These are phyloP conservation scores for Metschnikowia cubensis DNA, from an alignment of 805 yeast species.

Conservation along the genomic window DNA sequence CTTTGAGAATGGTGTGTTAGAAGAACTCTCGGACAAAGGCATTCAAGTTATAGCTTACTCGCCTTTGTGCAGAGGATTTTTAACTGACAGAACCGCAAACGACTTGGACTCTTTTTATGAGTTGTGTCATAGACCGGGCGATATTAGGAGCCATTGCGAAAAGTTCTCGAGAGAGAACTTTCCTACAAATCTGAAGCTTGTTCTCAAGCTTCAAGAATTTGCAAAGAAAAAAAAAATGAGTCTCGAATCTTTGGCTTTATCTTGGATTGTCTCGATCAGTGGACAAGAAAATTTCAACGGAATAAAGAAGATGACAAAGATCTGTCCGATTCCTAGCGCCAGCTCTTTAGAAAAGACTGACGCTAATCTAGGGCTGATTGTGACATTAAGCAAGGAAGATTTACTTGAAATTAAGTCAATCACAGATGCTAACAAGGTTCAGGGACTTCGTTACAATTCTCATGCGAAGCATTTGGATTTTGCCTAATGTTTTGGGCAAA, in stretches of 20 bases:
- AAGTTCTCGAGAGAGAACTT: conserved; percentile 59
- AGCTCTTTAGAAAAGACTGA: conserved; percentile 55
- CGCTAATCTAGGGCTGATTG: conserved; percentile 49
- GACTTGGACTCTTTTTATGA: conserved; percentile 26
- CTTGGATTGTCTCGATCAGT: conserved; percentile 55
- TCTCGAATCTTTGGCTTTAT: conserved; percentile 50
- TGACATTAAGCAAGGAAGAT: conserved; percentile 53
- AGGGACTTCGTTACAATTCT: conserved; percentile 56
- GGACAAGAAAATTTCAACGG: conserved; percentile 53
- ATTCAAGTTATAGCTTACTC: conserved; percentile 78
- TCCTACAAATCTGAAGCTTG: conserved; percentile 47
- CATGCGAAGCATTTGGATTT: conserved; percentile 12
- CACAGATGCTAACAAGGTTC: conserved; percentile 39
- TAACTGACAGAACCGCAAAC: conserved; percentile 58
- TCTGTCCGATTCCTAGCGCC: conserved; percentile 81
- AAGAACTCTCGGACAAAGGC: conserved; percentile 49
- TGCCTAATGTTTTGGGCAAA: not conserved
- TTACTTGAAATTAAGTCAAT: conserved; percentile 49
- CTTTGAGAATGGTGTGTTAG: conserved; percentile 58
- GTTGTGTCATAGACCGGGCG: conserved; percentile 49
- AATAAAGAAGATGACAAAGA: conserved; percentile 41
- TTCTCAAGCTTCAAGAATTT: conserved; percentile 45
- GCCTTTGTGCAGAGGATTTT: conserved; percentile 75
- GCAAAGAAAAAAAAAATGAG: conserved; percentile 49
- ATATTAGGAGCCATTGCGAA: conserved; percentile 48